Evolutionary conservation across 768 basidiomycete genomes (phyloP).

Genomic region (Leucosporidium creatinivorum): DNA sequence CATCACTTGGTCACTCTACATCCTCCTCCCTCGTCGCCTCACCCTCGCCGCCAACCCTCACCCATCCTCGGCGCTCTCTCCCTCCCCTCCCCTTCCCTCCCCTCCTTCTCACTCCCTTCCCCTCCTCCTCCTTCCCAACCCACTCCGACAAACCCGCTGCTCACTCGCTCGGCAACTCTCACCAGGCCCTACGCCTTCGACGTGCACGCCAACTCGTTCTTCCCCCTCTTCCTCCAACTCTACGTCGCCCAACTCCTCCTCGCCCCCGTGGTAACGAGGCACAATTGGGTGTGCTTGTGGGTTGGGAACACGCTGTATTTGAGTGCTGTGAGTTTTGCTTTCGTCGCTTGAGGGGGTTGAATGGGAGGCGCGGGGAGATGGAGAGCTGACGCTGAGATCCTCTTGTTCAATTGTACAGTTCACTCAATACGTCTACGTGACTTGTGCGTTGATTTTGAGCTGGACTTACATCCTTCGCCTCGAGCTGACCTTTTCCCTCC

Average conservation of each 20-base stretch:
- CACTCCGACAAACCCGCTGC: constrained; percentile 56
- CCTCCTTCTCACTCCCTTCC: constrained; percentile 51
- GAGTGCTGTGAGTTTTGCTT: constrained; percentile 48
- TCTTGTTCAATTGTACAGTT: constrained; percentile 45
- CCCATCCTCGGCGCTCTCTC: no score
- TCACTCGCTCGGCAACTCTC: constrained; percentile 44
- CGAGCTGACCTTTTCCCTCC: neutral
- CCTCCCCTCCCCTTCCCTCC: no score
- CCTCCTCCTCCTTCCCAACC: constrained; percentile 64
- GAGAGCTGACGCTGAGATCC: no score
- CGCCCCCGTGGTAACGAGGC: constrained; percentile 68
- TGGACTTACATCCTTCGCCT: no score
- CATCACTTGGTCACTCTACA: no score
- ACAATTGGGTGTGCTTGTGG: constrained; percentile 90
- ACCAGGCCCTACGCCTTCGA: constrained; percentile 81
- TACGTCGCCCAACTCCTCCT: constrained; percentile 84
- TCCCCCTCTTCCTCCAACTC: constrained; percentile 81
- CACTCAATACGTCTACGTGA: constrained; percentile 84
- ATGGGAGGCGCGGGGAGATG: no score
- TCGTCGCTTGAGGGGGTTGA: no score
- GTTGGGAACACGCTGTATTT: constrained; percentile 88
- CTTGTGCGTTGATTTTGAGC: constrained; percentile 39
- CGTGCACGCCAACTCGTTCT: constrained; percentile 94
- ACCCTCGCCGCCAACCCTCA: no score
- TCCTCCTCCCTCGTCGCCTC: no score